Conservation (phyloP, 768 basidiomycete species). For the Trametes gibbosa region DNA sequence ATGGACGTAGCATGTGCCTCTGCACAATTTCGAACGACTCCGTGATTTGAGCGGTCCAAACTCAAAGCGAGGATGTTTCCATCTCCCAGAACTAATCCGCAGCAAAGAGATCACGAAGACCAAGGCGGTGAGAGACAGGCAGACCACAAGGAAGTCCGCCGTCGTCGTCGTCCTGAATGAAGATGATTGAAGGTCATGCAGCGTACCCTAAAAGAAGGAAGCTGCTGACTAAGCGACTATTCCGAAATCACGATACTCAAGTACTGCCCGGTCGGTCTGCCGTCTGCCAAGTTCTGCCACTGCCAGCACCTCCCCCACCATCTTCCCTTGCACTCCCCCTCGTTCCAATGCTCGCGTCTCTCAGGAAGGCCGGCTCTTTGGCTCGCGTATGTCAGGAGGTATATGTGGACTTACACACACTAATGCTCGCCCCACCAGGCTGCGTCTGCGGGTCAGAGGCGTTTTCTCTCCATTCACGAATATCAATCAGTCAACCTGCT, state of each 20-base stretch:
- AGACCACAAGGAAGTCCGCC: conserved; percentile 44
- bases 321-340: conserved; percentile 17
- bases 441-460: conserved; percentile 79
- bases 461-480: conserved; percentile 95
- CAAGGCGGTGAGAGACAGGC: conserved; percentile 72
- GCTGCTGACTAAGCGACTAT: conserved; percentile 43
- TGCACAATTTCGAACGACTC: conserved; percentile 79
- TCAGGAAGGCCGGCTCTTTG: conserved; percentile 62
- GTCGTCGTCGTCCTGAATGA: conserved; percentile 77
- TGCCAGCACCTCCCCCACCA: conserved; percentile 16
- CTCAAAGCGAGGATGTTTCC: conserved; percentile 65
- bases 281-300: conserved; percentile 5
- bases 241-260: conserved; percentile 8
- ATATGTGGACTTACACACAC: conserved; percentile 3
- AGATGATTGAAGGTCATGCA: conserved; percentile 1
- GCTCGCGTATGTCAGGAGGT: conserved; percentile 51
- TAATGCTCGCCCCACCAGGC: conserved; percentile 38
- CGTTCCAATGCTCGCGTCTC: conserved; percentile 60
- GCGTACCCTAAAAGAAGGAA: background rate
- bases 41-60: conserved; percentile 57
- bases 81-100: conserved; percentile 60
- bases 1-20: conserved; percentile 44
- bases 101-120: conserved; percentile 71
- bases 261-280: background rate
- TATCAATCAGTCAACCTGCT: conserved; percentile 95